Evolutionary conservation across 2,329 filamentous ascomycete species (phyloP).

Genomic region (Pyrenochaeta sp.): DNA sequence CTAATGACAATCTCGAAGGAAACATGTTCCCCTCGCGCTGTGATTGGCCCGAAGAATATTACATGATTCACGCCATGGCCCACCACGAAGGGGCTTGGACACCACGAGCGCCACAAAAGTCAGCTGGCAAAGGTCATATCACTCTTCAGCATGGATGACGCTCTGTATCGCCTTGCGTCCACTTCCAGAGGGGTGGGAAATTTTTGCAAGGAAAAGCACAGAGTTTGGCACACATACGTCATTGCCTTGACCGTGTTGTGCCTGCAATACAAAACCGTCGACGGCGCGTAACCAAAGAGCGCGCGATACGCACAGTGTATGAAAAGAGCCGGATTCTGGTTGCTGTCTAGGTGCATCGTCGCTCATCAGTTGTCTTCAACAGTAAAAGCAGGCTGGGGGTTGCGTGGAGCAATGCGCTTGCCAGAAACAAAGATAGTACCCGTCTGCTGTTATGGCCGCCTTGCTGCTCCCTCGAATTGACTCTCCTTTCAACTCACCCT

Average conservation of each 20-base stretch:
- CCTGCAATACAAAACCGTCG: background rate
- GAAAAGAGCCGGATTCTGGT: background rate
- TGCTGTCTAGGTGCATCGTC: background rate
- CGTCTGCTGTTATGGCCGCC: background rate
- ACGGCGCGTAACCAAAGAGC: background rate
- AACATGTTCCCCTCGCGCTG: background rate
- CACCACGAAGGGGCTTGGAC: background rate
- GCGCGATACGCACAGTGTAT: background rate
- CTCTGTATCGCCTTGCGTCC: background rate
- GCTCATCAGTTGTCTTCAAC: background rate
- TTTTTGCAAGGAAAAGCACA: too few relatives aligned
- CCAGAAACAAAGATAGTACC: constrained; percentile 3
- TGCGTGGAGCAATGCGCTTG: constrained; percentile 10
- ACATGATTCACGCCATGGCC: constrained; percentile 17
- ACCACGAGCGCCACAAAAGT: constrained; percentile 4
- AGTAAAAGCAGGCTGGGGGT: constrained; percentile 10
- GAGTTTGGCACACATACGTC: too few relatives aligned
- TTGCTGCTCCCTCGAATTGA: background rate
- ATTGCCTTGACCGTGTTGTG: background rate
- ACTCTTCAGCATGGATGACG: constrained; percentile 2
- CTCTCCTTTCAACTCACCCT: background rate
- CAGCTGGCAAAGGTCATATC: background rate
- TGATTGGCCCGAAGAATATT: constrained; percentile 18
- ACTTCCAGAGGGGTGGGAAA: too few relatives aligned
- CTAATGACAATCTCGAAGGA: background rate